Evolutionary conservation across 2,329 filamentous ascomycete genomes (phyloP).

Genomic region (Curvularia eragrostidis): DNA sequence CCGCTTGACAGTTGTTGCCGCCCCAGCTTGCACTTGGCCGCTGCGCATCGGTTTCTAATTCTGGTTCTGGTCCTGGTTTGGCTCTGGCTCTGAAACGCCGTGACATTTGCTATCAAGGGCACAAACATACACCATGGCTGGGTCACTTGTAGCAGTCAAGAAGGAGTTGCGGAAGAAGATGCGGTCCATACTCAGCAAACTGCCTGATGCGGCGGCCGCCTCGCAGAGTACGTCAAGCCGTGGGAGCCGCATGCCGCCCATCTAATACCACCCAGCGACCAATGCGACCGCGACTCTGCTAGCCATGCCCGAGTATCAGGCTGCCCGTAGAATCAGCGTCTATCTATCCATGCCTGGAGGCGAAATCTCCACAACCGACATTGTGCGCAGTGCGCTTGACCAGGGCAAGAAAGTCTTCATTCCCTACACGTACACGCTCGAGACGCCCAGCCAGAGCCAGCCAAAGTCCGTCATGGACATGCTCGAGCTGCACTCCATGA

Average conservation of each 20-base stretch:
- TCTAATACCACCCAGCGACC: conserved; percentile 60
- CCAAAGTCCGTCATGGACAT: conserved; percentile 89
- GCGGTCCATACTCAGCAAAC: conserved; percentile 67
- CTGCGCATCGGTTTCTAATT: neutral
- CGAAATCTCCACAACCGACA: conserved; percentile 82
- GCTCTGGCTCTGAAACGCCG: conserved; percentile 14
- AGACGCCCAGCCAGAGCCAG: conserved; percentile 46
- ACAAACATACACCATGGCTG: conserved; percentile 46
- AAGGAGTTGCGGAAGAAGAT: conserved; percentile 75
- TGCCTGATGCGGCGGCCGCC: conserved; percentile 68
- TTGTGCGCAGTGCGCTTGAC: conserved; percentile 80
- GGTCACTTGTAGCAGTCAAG: conserved; percentile 70
- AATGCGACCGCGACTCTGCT: conserved; percentile 70
- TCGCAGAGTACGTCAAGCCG: conserved; percentile 70
- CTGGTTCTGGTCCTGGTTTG: conserved; percentile 12
- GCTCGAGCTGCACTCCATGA: conserved; percentile 75
- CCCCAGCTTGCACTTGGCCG: conserved; percentile 4
- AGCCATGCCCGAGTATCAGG: conserved; percentile 73
- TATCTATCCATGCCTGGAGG: conserved; percentile 92
- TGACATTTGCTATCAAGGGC: conserved; percentile 16
- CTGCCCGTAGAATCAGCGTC: conserved; percentile 78
- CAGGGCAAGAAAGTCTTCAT: conserved; percentile 87
- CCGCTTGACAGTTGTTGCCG: neutral
- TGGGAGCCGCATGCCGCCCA: neutral
- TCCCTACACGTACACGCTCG: conserved; percentile 79